Conservation (phyloP, 2,329 filamentous ascomycete species). For the Gnomoniopsis smithogilvyi region DNA sequence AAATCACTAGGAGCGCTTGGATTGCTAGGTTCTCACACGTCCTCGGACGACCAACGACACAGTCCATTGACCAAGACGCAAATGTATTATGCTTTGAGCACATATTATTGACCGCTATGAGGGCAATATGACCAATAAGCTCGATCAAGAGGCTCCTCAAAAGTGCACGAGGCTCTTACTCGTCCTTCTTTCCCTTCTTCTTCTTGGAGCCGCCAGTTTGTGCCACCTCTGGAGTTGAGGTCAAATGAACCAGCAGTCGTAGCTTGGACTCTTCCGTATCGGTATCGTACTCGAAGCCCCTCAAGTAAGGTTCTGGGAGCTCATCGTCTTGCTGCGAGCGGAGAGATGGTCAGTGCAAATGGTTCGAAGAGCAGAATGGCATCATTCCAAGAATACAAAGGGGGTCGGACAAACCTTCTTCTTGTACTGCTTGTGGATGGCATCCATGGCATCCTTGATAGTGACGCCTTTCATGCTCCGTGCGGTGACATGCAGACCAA, state of each 20-base stretch:
- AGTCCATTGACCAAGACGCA: no score
- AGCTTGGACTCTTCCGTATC: conserved; percentile 91
- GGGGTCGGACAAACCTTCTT: conserved; percentile 70
- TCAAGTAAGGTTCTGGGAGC: conserved; percentile 80
- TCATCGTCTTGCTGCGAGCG: conserved; percentile 79
- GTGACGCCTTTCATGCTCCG: conserved; percentile 93
- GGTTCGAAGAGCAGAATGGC: not conserved
- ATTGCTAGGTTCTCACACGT: no score
- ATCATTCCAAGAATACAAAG: not conserved
- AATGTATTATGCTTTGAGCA: not conserved
- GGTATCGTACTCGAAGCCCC: conserved; percentile 95
- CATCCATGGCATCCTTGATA: conserved; percentile 94
- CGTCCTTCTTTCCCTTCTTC: conserved; percentile 47
- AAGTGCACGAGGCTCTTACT: conserved; percentile 34
- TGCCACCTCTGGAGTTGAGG: conserved; percentile 54
- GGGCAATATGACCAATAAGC: conserved; percentile 21
- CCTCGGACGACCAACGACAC: no score
- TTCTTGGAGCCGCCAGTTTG: conserved; percentile 64
- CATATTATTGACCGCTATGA: not conserved
- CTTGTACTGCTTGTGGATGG: conserved; percentile 94
- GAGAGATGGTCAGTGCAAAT: conserved; percentile 13
- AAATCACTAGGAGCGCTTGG: no score
- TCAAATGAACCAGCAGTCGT: conserved; percentile 80
- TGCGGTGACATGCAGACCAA: conserved; percentile 83
- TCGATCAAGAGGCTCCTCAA: conserved; percentile 31